Evolutionary conservation across 202 grass and related monocot genomes (phyloP), one percentile per base, ranked within the genome.

Genomic region (Hordeum pubiflorum): DNA sequence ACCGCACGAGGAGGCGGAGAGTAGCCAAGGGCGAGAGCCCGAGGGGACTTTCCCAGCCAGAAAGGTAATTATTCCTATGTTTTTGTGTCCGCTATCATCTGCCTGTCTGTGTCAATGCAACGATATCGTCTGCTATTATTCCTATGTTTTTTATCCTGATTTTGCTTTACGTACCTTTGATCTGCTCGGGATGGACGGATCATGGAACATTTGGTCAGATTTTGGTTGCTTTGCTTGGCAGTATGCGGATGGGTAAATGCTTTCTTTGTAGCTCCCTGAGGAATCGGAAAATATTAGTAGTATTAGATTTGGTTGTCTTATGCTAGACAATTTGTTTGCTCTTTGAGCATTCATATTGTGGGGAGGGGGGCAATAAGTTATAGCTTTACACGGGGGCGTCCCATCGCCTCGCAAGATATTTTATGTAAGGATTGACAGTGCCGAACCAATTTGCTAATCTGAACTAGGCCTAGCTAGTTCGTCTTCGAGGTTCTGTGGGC

Each of bases 381-480:
- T 79, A 74, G 46, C 85, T 87, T 83, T 83, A 52, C 29, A 64
- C 38, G 34, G 24, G 26, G 43, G 37, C 78, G 43, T 56, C 65
- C 57, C 78, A n/a, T 27, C 40, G 63, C 65, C 2, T 17, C 3
- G 78, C 38, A 29, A 82, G 78, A 85, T 89, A 89, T 89, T 89
- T 89, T 89, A 89, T 89, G 87, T 82, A 22, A 44, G 62, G 9
- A 66, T 78, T 18, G 10, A 9, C 24, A n/a, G 18, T 72, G 67
- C n/a, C 37, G 1, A 33, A 4, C 36, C 20, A 7, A 54, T 24
- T 29, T 7, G 41, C 55, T 59, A 71, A 44, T 76, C 13, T 57
- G 32, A 77, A 65, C 66, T 57, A 26, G 10, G 24, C 62, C 32
- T 57, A 48, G 63, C 23, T 58, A 58, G 44, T 36, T 77, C 27